Evolutionary conservation across 805 yeast genomes (phyloP).

Genomic region (Schizosaccharomyces octosporus): DNA sequence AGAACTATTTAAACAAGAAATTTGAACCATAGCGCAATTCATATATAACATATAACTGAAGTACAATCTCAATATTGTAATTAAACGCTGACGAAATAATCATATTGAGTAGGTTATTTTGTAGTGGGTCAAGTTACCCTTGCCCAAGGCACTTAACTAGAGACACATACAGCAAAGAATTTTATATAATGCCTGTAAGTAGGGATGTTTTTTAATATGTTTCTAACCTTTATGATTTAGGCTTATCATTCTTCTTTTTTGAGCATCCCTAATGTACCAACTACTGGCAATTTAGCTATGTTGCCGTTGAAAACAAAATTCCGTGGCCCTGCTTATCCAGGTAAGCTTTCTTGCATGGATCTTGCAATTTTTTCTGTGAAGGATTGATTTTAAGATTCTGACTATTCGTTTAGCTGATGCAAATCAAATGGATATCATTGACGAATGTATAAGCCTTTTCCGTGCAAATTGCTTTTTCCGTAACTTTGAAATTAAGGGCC

Average conservation of each 20-base stretch:
- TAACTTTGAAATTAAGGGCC: slow-evolving; percentile 89
- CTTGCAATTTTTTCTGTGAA: background rate
- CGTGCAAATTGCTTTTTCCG: slow-evolving; percentile 90
- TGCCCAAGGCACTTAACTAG: too few species aligned
- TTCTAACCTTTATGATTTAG: slow-evolving; percentile 6
- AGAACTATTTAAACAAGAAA: too few species aligned
- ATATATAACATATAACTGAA: too few species aligned
- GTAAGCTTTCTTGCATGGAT: background rate
- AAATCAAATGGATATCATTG: slow-evolving; percentile 64
- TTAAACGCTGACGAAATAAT: too few species aligned
- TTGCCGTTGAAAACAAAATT: slow-evolving; percentile 62
- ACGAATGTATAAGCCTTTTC: slow-evolving; percentile 73
- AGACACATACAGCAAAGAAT: too few species aligned
- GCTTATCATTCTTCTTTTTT: slow-evolving; percentile 17
- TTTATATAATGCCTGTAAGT: background rate
- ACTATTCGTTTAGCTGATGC: slow-evolving; percentile 17
- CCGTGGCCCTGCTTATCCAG: slow-evolving; percentile 78
- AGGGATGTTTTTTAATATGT: background rate
- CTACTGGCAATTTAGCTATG: slow-evolving; percentile 36
- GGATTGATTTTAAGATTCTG: background rate
- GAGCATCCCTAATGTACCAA: slow-evolving; percentile 12
- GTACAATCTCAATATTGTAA: too few species aligned
- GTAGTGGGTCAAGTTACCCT: too few species aligned
- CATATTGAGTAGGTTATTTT: too few species aligned
- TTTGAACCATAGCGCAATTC: too few species aligned